Evolutionary conservation across 768 basidiomycete genomes (phyloP).

Genomic region (Cyclocybe cylindracea): DNA sequence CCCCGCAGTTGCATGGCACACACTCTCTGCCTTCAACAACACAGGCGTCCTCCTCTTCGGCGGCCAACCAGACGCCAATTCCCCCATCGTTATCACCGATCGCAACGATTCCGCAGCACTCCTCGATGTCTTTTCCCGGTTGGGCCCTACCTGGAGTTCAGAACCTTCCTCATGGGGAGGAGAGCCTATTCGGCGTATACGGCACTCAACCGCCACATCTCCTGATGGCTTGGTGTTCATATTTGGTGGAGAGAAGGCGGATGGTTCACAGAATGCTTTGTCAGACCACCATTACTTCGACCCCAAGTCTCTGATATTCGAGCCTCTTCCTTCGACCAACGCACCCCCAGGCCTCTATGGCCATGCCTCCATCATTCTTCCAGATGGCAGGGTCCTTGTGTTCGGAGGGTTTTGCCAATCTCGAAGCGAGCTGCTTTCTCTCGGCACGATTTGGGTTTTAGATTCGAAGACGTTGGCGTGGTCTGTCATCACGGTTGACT

Average conservation of each 20-base stretch:
- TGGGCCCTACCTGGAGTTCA: constrained; percentile 45
- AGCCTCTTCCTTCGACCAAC: constrained; percentile 49
- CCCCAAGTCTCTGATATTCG: constrained; percentile 51
- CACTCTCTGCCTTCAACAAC: constrained; percentile 65
- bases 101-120: constrained; percentile 64
- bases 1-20: constrained; percentile 78
- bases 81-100: constrained; percentile 48
- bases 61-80: constrained; percentile 68
- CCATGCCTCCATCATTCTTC: constrained; percentile 68
- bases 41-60: constrained; percentile 68
- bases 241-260: constrained; percentile 80
- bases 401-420: constrained; percentile 72
- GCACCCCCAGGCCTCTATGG: constrained; percentile 73
- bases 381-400: constrained; percentile 68
- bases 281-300: constrained; percentile 67
- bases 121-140: constrained; percentile 42
- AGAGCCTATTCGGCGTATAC: constrained; percentile 76
- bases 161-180: constrained; percentile 55
- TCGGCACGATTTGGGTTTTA: constrained; percentile 63
- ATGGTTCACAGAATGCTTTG: constrained; percentile 69
- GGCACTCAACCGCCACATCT: constrained; percentile 61
- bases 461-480: constrained; percentile 59
- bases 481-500: constrained; percentile 42
- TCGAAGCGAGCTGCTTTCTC: constrained; percentile 46
- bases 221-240: constrained; percentile 60